phyloP scores from a whole-genome alignment of 2,329 filamentous ascomycete genomes.

The Emmonsia crescens region DNA sequence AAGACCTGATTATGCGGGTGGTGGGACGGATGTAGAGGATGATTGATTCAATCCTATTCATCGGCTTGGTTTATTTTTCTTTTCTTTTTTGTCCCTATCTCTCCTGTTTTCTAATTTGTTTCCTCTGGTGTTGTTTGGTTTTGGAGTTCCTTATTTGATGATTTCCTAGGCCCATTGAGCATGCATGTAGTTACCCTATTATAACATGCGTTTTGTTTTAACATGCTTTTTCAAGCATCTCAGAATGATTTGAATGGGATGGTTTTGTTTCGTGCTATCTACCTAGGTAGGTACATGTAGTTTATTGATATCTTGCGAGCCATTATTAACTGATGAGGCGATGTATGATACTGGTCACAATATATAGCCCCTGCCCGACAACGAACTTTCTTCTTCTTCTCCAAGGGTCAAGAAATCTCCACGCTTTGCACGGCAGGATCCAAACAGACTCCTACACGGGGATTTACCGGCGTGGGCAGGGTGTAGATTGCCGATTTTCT shows the following conservation, averaged over 20 bases:
- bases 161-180: not conserved
- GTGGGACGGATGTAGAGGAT: conserved; percentile 10
- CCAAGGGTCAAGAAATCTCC: no score
- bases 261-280: not conserved
- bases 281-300: no score
- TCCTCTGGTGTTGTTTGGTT: not conserved
- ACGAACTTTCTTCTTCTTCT: no score
- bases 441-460: no score
- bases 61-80: not conserved
- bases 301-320: not conserved
- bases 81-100: not conserved
- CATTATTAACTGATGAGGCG: no score
- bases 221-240: not conserved
- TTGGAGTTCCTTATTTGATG: not conserved
- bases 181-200: not conserved
- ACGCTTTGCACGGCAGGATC: no score
- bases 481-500: not conserved
- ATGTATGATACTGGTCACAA: no score
- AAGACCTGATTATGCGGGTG: conserved; percentile 73
- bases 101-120: not conserved
- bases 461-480: not conserved
- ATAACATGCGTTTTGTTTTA: not conserved
- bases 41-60: not conserved
- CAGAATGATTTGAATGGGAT: not conserved
- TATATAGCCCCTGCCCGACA: no score